Base-by-base conservation (phyloP, 208 protist species). In the Leishmania martiniquensis region DNA sequence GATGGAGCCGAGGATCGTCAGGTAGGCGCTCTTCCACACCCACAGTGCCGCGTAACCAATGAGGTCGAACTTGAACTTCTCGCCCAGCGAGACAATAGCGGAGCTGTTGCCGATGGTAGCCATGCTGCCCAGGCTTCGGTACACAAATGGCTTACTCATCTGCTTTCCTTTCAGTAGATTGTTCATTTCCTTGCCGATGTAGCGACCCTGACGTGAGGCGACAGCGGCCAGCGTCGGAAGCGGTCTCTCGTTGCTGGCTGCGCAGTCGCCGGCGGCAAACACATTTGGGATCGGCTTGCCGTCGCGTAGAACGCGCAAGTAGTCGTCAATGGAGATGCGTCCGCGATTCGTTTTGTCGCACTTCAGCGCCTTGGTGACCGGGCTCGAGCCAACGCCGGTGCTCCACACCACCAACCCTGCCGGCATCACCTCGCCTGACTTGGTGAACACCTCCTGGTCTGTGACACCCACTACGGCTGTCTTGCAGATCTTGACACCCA, bases 1-100 rank as follows among this genome's bases (percentile, higher is more conserved):
- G 72, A 93, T 78, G 39, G 90, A 94, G 52, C 91, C 93, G 45
- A 97, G 85, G 54, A 95, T 93, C 78, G 89, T 95, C 69, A 97
- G 81, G 84, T 97, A 97, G 42, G 93, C 93, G 68, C 90, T 95
- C 67, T 93, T 89, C 93, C 93, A 97, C 49, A 97, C 87, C 80
- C 76, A 94, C 51, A 95, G 82, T 25, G 93, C 93, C 80, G 90
- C 86, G 47, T 93, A 86, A 42, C 93, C 91, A n/a, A 88, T 85
- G 72, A 97, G 72, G 81, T 95, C 93, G 44, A 95, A 55, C 55
- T 85, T 86, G 67, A 72, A 60, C 51, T 80, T 78, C n/a, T 86
- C 68, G 47, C 91, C 91, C n/a, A 97, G 73, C 12, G 84, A 92
- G 32, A 93, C 91, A 70, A 95, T 82, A 39, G 93, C 93, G 37